A percentile compares a stretch with the other conserved stretches of the same genome.
Conservation (phyloP, 208 protist species). For the Trypanosomatidae sp. region DNA sequence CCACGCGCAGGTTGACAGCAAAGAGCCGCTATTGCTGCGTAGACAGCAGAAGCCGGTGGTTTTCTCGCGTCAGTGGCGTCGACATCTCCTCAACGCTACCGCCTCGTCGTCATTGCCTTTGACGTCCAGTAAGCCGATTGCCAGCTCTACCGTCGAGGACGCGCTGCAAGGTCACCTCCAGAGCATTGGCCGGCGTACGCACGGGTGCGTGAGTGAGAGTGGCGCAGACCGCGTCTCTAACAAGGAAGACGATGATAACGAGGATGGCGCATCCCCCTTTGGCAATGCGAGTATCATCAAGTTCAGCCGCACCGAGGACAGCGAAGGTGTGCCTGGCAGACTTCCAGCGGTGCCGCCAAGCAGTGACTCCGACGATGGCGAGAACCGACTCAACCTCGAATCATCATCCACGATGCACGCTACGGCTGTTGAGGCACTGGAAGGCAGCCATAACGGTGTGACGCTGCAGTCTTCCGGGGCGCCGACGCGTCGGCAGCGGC, state of each 20-base stretch:
- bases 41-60: slow-evolving; percentile 19
- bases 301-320: slow-evolving; percentile 8
- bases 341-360: background rate
- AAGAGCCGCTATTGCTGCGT: background rate
- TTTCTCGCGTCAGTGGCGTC: slow-evolving; percentile 30
- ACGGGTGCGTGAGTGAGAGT: background rate
- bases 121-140: background rate
- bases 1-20: background rate
- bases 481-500: slow-evolving; percentile 9
- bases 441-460: background rate
- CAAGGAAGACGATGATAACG: slow-evolving; percentile 2
- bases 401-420: slow-evolving; percentile 1
- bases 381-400: background rate
- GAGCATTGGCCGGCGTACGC: background rate
- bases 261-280: slow-evolving; percentile 19
- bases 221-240: background rate
- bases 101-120: background rate
- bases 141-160: slow-evolving; percentile 3
- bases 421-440: background rate
- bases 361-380: background rate
- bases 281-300: slow-evolving; percentile 27
- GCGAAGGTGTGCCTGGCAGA: background rate
- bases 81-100: slow-evolving; percentile 13
- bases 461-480: background rate
- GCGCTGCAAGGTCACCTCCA: background rate